phyloP scores from a whole-genome alignment of 768 basidiomycete genomes.

The Roridomyces roridus region DNA sequence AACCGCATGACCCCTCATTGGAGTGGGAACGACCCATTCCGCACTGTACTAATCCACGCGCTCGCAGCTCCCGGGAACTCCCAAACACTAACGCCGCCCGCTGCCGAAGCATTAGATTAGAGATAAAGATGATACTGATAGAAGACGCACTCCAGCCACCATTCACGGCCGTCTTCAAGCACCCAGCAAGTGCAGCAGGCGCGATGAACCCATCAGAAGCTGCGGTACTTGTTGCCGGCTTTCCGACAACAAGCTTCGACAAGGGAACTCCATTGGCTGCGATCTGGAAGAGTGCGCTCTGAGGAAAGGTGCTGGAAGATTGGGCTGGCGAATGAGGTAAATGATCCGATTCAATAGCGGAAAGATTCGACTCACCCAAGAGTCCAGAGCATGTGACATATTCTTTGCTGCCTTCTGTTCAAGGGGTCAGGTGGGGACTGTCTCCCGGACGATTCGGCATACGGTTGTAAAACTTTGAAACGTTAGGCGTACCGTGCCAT shows the following conservation, averaged over 20 bases:
- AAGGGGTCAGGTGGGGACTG: no score
- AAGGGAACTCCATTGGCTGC: slow-evolving; percentile 49
- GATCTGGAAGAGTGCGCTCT: slow-evolving; percentile 51
- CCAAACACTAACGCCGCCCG: slow-evolving; percentile 22
- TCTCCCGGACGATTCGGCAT: neutral
- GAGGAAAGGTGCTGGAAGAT: slow-evolving; percentile 54
- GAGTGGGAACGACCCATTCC: slow-evolving; percentile 23
- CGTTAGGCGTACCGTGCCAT: neutral
- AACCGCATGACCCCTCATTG: no score
- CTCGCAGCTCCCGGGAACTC: slow-evolving; percentile 32
- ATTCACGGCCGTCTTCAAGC: slow-evolving; percentile 24
- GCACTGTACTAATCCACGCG: slow-evolving; percentile 33
- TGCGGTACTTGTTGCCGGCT: slow-evolving; percentile 48
- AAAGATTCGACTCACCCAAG: slow-evolving; percentile 47
- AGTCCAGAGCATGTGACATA: slow-evolving; percentile 70
- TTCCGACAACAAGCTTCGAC: slow-evolving; percentile 66
- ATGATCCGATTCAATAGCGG: no score
- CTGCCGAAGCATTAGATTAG: neutral
- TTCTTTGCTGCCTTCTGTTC: slow-evolving; percentile 55
- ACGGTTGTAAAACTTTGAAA: slow-evolving; percentile 48
- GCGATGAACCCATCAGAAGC: slow-evolving; percentile 48
- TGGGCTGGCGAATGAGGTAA: no score
- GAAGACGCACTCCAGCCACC: slow-evolving; percentile 18
- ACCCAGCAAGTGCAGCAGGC: slow-evolving; percentile 28
- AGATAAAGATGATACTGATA: neutral